Percentiles rank a stretch among this genome's conserved stretches.
Conservation (phyloP, 202 grass and related monocot species). For the Musa balbisiana region DNA sequence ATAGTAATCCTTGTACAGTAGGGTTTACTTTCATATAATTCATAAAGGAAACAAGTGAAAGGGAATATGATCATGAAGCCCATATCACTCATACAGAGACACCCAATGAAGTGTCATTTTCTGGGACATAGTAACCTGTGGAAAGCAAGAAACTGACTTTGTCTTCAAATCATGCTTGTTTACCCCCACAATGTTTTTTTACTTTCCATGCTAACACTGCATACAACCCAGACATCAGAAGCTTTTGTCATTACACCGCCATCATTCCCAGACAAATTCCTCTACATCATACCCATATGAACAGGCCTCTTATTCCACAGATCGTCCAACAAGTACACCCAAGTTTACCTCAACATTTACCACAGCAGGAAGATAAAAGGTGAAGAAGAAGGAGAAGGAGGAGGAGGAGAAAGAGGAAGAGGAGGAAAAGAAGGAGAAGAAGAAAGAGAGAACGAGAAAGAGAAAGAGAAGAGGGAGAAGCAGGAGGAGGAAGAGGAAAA, state of each 20-base stretch:
- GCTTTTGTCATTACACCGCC: neutral
- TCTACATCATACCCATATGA: neutral
- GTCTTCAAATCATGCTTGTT: neutral
- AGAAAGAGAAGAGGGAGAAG: neutral
- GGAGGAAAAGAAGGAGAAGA: too few relatives aligned
- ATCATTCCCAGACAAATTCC: neutral
- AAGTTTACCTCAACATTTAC: slow-evolving; percentile 9
- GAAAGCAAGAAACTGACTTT: neutral
- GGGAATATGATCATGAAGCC: neutral
- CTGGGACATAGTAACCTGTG: neutral
- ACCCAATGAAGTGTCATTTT: slow-evolving; percentile 25
- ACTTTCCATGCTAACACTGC: neutral
- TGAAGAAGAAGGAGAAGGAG: too few relatives aligned
- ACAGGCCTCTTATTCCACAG: neutral
- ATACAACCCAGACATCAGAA: neutral
- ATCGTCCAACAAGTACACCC: neutral
- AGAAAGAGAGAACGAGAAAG: too few relatives aligned
- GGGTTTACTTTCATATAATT: neutral
- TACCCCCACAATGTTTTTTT: neutral
- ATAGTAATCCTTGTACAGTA: neutral
- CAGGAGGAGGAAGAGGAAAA: too few relatives aligned
- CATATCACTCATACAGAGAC: slow-evolving; percentile 11
- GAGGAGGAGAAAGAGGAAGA: too few relatives aligned
- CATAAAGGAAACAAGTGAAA: neutral
- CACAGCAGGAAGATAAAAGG: neutral